A percentile compares a stretch with the other conserved stretches of the same genome.
Conservation (phyloP, 768 basidiomycete species). For the Scleroderma bovista region DNA sequence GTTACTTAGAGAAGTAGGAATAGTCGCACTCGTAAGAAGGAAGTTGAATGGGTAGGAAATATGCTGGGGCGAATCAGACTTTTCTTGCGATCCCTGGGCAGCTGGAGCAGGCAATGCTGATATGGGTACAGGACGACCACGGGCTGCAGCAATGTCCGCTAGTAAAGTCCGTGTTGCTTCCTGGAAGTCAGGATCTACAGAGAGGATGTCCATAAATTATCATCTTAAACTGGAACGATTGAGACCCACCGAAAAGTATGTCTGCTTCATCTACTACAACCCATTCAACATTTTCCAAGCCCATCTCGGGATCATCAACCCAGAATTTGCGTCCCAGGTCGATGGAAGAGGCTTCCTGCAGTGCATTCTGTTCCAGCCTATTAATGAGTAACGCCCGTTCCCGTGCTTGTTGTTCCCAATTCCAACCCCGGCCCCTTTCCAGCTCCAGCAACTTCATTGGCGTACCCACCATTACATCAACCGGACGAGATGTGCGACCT, state of each 20-base stretch:
- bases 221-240: not conserved
- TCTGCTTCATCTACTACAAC: slow-evolving; percentile 90
- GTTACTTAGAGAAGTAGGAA: slow-evolving; percentile 66
- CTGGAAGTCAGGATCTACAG: slow-evolving; percentile 74
- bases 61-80: slow-evolving; percentile 9
- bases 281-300: slow-evolving; percentile 75
- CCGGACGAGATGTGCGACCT: slow-evolving; percentile 14
- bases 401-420: slow-evolving; percentile 31
- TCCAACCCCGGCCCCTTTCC: slow-evolving; percentile 50
- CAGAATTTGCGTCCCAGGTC: slow-evolving; percentile 28
- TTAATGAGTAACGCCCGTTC: slow-evolving; percentile 20
- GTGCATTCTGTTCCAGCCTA: slow-evolving; percentile 18
- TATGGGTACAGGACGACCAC: slow-evolving; percentile 13
- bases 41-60: slow-evolving; percentile 71
- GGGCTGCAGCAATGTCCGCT: slow-evolving; percentile 62
- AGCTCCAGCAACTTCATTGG: slow-evolving; percentile 60
- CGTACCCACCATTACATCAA: slow-evolving; percentile 63
- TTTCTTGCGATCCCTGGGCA: not conserved
- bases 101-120: not conserved
- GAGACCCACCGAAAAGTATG: slow-evolving; percentile 68
- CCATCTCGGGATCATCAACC: slow-evolving; percentile 51
- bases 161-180: slow-evolving; percentile 66
- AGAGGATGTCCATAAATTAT: not conserved
- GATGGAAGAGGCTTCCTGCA: slow-evolving; percentile 11
- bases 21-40: slow-evolving; percentile 80